Conservation (phyloP, 805 yeast genomes). For the Zygoascus ofunaensis region DNA sequence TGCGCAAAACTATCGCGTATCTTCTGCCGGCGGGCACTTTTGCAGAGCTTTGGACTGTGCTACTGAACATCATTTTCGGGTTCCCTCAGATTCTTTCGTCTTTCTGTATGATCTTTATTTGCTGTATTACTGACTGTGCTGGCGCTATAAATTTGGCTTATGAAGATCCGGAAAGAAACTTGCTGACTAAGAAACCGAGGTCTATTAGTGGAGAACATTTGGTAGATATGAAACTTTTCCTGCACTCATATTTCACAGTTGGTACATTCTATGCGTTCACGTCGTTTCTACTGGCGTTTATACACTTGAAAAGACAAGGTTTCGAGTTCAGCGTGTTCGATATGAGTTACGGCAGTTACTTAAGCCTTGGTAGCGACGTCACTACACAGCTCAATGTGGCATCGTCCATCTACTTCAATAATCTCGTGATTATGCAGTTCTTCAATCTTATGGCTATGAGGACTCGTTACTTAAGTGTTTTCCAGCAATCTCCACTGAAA, state of each 20-base stretch:
- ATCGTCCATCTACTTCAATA: conserved; percentile 39
- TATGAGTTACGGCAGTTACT: conserved; percentile 16
- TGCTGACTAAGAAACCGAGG: conserved; percentile 37
- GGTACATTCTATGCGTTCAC: conserved; percentile 37
- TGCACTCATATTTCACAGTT: conserved; percentile 37
- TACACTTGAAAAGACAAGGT: conserved; percentile 29
- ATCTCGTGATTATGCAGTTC: conserved; percentile 40
- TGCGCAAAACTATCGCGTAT: conserved; percentile 37
- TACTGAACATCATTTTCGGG: conserved; percentile 41
- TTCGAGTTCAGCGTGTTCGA: conserved; percentile 30
- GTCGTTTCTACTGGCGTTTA: conserved; percentile 34
- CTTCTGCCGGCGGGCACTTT: conserved; percentile 45
- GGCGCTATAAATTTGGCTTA: conserved; percentile 38
- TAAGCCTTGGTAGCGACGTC: background rate
- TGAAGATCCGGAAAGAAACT: conserved; percentile 37
- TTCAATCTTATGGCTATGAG: conserved; percentile 38
- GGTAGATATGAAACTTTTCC: conserved; percentile 32
- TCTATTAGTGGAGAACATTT: conserved; percentile 34
- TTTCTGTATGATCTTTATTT: conserved; percentile 43
- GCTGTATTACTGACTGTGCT: conserved; percentile 40
- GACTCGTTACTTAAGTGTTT: conserved; percentile 34
- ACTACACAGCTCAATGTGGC: conserved; percentile 24
- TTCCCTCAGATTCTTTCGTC: conserved; percentile 42
- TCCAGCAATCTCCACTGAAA: conserved; percentile 34
- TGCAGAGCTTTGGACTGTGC: conserved; percentile 44